A percentile compares a stretch with the other conserved stretches of the same genome.
Conservation (phyloP, 257 asterid species). For the Gardenia jasminoides region DNA sequence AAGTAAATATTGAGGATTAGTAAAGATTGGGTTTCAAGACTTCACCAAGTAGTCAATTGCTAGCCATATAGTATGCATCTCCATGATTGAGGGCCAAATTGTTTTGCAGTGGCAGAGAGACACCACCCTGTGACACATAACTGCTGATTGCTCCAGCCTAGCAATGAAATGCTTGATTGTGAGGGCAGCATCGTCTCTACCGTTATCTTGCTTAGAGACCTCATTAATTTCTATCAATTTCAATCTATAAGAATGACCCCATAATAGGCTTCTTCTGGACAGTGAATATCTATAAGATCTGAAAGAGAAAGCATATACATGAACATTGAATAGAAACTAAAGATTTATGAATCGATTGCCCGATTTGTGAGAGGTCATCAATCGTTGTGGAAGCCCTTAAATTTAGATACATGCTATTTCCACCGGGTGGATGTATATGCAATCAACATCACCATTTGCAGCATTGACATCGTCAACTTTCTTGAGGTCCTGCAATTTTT, state of each 20-base stretch:
- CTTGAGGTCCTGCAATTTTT: no score
- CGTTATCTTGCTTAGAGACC: not conserved
- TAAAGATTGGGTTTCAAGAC: not conserved
- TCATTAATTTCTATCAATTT: not conserved
- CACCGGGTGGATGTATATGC: not conserved
- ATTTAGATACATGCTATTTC: not conserved
- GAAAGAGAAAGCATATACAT: not conserved
- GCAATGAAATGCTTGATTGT: not conserved
- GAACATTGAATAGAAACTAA: not conserved
- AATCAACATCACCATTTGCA: constrained; percentile 7
- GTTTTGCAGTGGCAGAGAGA: not conserved
- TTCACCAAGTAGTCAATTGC: not conserved
- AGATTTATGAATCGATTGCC: not conserved
- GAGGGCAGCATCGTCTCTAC: not conserved
- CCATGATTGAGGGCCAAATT: not conserved
- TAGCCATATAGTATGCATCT: not conserved
- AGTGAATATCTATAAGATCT: not conserved
- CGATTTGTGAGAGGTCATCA: constrained; percentile 19
- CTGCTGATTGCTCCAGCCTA: not conserved
- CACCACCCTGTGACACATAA: no score
- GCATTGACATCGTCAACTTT: not conserved
- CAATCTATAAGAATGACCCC: not conserved
- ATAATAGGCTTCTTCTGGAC: not conserved
- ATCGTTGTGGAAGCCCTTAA: not conserved
- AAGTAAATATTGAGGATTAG: no score